Evolutionary conservation across 768 basidiomycete species (phyloP).

Genomic region (Cystofilobasidium capitatum): DNA sequence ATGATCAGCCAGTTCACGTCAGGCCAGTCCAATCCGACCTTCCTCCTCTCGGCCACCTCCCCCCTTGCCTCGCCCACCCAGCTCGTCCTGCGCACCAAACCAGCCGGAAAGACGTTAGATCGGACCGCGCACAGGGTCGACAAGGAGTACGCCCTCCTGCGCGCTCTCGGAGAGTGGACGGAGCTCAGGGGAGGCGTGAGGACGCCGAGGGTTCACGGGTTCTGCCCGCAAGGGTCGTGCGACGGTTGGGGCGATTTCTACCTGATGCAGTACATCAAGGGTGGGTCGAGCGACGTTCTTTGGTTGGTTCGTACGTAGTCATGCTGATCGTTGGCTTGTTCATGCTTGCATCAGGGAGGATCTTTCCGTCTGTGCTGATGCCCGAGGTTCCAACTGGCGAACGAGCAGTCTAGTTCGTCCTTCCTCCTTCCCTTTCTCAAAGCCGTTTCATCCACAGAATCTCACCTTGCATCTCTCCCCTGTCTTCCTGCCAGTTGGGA

Average conservation of each 20-base stretch:
- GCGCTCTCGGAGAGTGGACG: background rate
- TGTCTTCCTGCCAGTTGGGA: background rate
- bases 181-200: background rate
- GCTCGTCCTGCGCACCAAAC: background rate
- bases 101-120: background rate
- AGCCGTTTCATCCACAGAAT: too few species aligned
- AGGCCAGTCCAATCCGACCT: background rate
- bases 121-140: background rate
- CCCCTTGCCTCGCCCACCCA: background rate
- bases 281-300: background rate
- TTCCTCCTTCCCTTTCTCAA: background rate
- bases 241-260: background rate
- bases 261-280: background rate
- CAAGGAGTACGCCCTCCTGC: background rate
- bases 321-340: background rate
- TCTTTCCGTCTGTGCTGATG: background rate
- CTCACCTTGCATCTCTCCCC: too few species aligned
- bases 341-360: background rate
- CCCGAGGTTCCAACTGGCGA: background rate
- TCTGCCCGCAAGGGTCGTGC: background rate
- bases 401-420: background rate
- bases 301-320: background rate
- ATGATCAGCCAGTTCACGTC: background rate
- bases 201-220: background rate
- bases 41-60: background rate